phyloP scores from a whole-genome alignment of 768 basidiomycete genomes.

The Auricularia heimuer region DNA sequence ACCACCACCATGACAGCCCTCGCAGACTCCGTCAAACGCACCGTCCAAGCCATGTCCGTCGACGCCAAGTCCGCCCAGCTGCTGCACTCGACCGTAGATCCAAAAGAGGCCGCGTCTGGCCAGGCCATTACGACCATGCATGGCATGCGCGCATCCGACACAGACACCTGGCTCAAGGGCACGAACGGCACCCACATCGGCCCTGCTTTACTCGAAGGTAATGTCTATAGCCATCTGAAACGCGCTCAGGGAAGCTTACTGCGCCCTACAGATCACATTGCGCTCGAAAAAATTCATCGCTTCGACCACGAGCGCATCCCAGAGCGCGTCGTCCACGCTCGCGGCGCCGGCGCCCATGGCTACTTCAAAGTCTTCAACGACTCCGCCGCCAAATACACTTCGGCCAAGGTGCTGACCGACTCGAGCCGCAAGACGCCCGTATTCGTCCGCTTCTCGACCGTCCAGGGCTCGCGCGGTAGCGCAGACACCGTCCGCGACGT shows the following conservation, averaged over 20 bases:
- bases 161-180: constrained; percentile 59
- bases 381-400: constrained; percentile 60
- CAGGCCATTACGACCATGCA: constrained; percentile 42
- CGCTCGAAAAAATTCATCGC: constrained; percentile 63
- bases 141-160: constrained; percentile 48
- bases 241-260: constrained; percentile 1
- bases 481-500: constrained; percentile 76
- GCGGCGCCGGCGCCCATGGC: constrained; percentile 74
- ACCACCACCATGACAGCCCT: background rate
- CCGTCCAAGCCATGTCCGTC: background rate
- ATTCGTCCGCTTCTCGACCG: constrained; percentile 81
- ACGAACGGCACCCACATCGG: constrained; percentile 41
- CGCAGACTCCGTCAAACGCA: background rate
- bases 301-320: constrained; percentile 90
- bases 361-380: constrained; percentile 68
- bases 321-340: constrained; percentile 53
- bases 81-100: background rate
- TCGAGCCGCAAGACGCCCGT: constrained; percentile 60
- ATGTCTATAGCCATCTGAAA: too few relatives aligned
- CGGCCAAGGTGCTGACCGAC: constrained; percentile 63
- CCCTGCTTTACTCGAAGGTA: constrained; percentile 57
- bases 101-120: background rate
- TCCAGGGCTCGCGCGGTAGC: constrained; percentile 71
- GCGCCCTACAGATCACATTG: constrained; percentile 41
- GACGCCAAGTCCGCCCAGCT: background rate